Conservation (phyloP, 345 rosid genomes). For the Populus euphratica region DNA sequence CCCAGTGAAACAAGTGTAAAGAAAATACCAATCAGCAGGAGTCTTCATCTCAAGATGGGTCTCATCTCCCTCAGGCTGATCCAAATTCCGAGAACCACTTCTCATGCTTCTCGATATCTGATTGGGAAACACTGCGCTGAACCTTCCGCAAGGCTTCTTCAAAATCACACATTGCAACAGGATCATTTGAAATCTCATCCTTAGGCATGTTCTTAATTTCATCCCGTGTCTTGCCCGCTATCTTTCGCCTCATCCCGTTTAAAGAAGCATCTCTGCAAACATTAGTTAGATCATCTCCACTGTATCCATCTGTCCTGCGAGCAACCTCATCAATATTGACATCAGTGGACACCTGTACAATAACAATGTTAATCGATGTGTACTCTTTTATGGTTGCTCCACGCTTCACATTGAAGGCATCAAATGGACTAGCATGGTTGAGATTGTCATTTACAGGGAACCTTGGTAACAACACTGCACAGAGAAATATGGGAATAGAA, state of each 20-base stretch:
- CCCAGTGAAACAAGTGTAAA: neutral
- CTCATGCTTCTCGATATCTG: constrained; percentile 94
- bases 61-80: constrained; percentile 50
- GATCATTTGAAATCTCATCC: constrained; percentile 96
- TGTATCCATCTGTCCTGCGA: constrained; percentile 83
- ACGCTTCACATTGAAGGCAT: neutral
- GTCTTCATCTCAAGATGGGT: neutral
- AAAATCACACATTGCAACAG: constrained; percentile 98
- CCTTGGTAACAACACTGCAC: neutral
- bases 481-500: neutral
- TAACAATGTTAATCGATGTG: neutral
- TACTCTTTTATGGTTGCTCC: neutral
- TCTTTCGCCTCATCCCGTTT: constrained; percentile 99
- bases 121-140: constrained; percentile 86
- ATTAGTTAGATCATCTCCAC: constrained; percentile 98
- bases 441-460: neutral
- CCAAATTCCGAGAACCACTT: constrained; percentile 96
- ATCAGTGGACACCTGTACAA: constrained; percentile 70
- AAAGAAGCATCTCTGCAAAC: constrained; percentile 97
- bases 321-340: constrained; percentile 93
- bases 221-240: constrained; percentile 96
- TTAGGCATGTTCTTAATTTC: constrained; percentile 98
- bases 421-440: neutral
- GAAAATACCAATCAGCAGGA: neutral
- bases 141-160: constrained; percentile 94